Evolutionary conservation across 2,329 filamentous ascomycete genomes (phyloP), one percentile per base, ranked within the genome.

Genomic region (Microsporum canis): DNA sequence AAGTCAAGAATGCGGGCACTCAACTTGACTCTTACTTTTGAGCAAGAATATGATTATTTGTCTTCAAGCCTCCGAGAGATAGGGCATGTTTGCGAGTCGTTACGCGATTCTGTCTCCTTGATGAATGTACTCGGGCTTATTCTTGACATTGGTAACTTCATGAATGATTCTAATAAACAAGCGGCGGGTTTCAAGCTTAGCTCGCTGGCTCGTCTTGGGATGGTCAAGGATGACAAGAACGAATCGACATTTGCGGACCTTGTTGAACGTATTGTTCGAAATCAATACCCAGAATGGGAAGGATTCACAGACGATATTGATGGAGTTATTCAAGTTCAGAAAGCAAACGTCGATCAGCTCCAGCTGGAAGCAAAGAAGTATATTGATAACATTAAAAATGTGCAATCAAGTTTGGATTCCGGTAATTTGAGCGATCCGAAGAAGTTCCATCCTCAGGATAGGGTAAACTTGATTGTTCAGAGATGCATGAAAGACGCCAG

Each of bases 141-240:
- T 74, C 79, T 99, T 68, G 92, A 96, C 73, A 96, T 99, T 70
- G 94, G 94, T 74, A 99, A 99, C 75, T 99, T 96, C 81, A 99
- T 99, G 94, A 99, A 99, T 79, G 94, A 97, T 72, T 88, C 91
- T 60, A 97, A 96, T 77, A 99, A 99, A 78, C 94, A 97, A 76
- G 94, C 94, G 3, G 89, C 88, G 62, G 94, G 94, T 64, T 99
- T 99, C 86, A 99, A 99, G 79, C 84, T 99, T 12, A 94, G 91
- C 71, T 96, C 94, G 4, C 85, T 99, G 57, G 89, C 89, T 33
- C 86, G 94, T 60, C 79, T 99, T 60, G 91, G 88, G 63, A 97
- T 99, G 91, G 89, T 97, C 71, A 99, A 99, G 78, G 94, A 99
- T 71, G 91, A 96, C 78, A 96, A 96, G 82, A 99, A 99, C 74